These are phyloP conservation scores for Lepidium didymum DNA, from an alignment of 345 rosid species.

Conservation along the genomic window DNA sequence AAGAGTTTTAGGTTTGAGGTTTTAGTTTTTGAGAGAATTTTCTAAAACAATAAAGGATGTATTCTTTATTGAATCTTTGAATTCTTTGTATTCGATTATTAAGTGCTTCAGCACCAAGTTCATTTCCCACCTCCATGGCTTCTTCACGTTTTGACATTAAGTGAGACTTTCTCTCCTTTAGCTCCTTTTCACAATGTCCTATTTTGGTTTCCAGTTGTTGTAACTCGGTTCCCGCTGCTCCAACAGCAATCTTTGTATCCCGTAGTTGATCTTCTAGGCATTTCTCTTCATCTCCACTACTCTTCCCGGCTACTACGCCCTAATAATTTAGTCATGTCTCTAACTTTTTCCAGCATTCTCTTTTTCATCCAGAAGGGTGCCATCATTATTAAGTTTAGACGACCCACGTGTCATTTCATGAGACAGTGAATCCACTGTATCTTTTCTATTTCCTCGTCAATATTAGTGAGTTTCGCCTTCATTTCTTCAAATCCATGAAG, in stretches of 20 bases:
- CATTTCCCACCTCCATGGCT: conserved; percentile 68
- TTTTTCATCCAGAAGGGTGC: conserved; percentile 61
- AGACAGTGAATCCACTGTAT: conserved; percentile 58
- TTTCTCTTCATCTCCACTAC: conserved; percentile 88
- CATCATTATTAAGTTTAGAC: conserved; percentile 70
- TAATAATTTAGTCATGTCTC: conserved; percentile 18
- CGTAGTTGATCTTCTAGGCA: conserved; percentile 94
- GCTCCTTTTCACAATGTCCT: conserved; percentile 72
- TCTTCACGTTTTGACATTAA: conserved; percentile 71
- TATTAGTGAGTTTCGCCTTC: conserved; percentile 49
- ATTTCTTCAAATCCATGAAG: conserved; percentile 31
- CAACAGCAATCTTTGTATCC: conserved; percentile 90
- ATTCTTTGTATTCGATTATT: no score
- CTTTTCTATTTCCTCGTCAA: conserved; percentile 46
- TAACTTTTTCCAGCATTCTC: conserved; percentile 74
- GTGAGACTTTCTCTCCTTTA: conserved; percentile 66
- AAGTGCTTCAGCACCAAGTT: conserved; percentile 53
- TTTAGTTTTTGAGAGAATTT: no score
- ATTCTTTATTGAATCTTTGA: no score
- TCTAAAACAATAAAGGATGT: no score
- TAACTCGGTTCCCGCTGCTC: conserved; percentile 80
- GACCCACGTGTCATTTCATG: conserved; percentile 64
- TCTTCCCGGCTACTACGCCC: conserved; percentile 96
- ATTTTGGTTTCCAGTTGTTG: conserved; percentile 83
- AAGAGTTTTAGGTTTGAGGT: no score